Percentiles rank a stretch among this genome's conserved stretches.
These are phyloP conservation scores for Zea luxurians DNA, from an alignment of 176 grass and related monocot species.

Conservation along the genomic window DNA sequence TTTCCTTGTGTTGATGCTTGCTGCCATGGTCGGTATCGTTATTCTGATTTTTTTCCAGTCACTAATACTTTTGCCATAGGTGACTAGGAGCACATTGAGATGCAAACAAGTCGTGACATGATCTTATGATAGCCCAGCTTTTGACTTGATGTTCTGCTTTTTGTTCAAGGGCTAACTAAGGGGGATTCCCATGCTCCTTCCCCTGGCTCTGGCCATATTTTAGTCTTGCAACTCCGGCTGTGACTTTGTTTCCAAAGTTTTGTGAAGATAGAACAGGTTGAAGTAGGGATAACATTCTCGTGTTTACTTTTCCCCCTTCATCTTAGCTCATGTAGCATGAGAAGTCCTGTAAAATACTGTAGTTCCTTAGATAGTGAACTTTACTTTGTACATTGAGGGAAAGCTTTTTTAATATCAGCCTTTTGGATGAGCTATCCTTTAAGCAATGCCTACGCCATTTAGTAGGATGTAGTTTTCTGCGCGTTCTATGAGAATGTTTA, in stretches of 20 bases:
- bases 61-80: constrained; percentile 65
- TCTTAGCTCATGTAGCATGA: constrained; percentile 28
- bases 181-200: constrained; percentile 13
- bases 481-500: neutral
- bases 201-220: constrained; percentile 12
- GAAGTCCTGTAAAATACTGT: constrained; percentile 37
- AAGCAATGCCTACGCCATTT: constrained; percentile 12
- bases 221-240: constrained; percentile 13
- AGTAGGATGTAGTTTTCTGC: neutral
- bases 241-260: constrained; percentile 19
- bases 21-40: constrained; percentile 60
- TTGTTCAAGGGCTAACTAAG: constrained; percentile 8
- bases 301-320: neutral
- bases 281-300: constrained; percentile 17
- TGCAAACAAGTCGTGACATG: constrained; percentile 41
- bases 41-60: constrained; percentile 89
- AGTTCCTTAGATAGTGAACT: constrained; percentile 28
- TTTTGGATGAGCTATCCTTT: constrained; percentile 1
- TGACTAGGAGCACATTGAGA: constrained; percentile 58
- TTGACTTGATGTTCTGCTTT: neutral
- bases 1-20: constrained; percentile 77
- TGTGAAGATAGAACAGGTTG: constrained; percentile 46
- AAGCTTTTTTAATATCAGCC: constrained; percentile 17
- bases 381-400: constrained; percentile 17
- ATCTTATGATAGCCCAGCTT: constrained; percentile 25